A percentile compares a stretch with the other conserved stretches of the same genome.
phyloP scores from a whole-genome alignment of 345 rosid species.

The Moringa oleifera region DNA sequence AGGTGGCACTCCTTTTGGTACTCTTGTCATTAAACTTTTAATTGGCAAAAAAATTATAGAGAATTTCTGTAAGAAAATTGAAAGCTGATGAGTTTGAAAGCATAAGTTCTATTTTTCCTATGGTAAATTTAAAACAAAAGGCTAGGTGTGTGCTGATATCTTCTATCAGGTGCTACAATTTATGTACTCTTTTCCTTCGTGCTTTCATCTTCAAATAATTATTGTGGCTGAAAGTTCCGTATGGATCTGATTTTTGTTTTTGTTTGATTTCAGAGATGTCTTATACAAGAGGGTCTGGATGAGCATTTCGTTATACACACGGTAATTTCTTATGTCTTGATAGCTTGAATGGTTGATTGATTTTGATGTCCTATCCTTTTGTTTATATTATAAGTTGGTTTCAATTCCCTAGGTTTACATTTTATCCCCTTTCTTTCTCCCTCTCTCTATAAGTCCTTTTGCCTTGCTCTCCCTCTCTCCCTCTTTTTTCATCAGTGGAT shows the following conservation, averaged over 20 bases:
- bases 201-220: background rate
- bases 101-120: too few relatives aligned
- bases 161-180: background rate
- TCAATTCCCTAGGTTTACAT: too few relatives aligned
- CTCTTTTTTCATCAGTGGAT: too few relatives aligned
- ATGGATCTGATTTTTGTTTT: conserved; percentile 12
- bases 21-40: too few relatives aligned
- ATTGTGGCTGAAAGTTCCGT: background rate
- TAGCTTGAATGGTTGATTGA: too few relatives aligned
- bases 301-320: conserved; percentile 82
- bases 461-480: background rate
- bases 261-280: conserved; percentile 64
- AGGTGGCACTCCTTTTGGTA: too few relatives aligned
- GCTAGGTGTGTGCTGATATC: background rate
- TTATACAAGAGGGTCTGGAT: conserved; percentile 73
- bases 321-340: conserved; percentile 40
- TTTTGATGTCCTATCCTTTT: background rate
- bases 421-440: background rate
- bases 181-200: background rate
- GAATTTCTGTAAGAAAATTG: background rate
- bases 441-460: too few relatives aligned
- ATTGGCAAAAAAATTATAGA: too few relatives aligned
- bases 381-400: conserved; percentile 1
- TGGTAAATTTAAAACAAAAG: background rate
- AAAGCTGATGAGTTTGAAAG: background rate